Evolutionary conservation across 345 rosid species (phyloP).

Genomic region (Microthlaspi erraticum): DNA sequence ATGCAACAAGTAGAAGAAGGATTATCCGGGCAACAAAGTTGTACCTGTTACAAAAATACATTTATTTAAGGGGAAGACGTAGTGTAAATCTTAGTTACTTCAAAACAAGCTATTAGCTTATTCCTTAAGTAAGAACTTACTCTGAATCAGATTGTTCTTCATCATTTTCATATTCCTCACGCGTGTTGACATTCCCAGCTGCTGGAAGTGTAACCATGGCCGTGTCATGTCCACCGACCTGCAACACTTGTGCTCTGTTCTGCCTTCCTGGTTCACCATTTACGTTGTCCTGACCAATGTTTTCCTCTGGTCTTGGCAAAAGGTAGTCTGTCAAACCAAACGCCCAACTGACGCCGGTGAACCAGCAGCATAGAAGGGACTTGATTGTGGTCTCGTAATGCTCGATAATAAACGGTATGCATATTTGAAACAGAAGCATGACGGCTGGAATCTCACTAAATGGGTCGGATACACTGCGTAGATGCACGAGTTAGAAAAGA

Average conservation of each 20-base stretch:
- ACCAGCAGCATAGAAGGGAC: constrained; percentile 92
- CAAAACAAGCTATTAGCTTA: not conserved
- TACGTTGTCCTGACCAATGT: constrained; percentile 72
- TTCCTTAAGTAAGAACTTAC: constrained; percentile 59
- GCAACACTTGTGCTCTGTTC: constrained; percentile 64
- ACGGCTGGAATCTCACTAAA: constrained; percentile 97
- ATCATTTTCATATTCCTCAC: constrained; percentile 67
- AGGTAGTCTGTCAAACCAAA: constrained; percentile 86
- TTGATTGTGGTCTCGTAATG: constrained; percentile 93
- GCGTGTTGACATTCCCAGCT: constrained; percentile 50
- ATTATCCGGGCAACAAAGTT: constrained; percentile 82
- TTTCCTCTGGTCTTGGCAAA: constrained; percentile 83
- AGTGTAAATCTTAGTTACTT: not conserved
- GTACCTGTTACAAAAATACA: constrained; percentile 60
- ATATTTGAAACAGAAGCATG: constrained; percentile 97
- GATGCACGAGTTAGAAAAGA: constrained; percentile 14
- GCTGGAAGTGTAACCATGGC: constrained; percentile 65
- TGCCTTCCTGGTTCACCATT: constrained; percentile 78
- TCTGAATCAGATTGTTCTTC: constrained; percentile 91
- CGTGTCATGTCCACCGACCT: constrained; percentile 64
- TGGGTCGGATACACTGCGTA: constrained; percentile 91
- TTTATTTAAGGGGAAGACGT: constrained; percentile 29
- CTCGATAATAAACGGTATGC: constrained; percentile 93
- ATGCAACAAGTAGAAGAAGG: constrained; percentile 85
- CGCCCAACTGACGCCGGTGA: constrained; percentile 92